These are phyloP conservation scores for Dictyostelium intermedium DNA, from an alignment of 78 protist species.

Conservation along the genomic window DNA sequence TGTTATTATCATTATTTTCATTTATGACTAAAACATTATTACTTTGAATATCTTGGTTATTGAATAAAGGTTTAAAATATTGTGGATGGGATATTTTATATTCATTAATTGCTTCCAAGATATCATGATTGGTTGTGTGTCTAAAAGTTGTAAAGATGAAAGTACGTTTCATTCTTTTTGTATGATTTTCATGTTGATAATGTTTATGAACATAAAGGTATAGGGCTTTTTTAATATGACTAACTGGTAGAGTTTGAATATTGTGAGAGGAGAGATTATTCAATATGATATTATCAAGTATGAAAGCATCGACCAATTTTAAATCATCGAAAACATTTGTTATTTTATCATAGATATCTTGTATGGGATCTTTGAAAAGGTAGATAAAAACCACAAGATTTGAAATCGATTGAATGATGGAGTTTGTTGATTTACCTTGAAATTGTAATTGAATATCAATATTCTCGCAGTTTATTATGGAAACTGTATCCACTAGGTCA, in stretches of 20 bases:
- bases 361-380: not conserved
- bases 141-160: not conserved
- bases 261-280: not conserved
- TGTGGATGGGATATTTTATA: not conserved
- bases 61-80: not conserved
- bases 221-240: not conserved
- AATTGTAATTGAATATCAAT: not conserved
- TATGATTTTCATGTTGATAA: not conserved
- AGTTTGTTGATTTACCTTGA: not conserved
- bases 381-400: not conserved
- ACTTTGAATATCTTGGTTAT: not conserved
- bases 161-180: not conserved
- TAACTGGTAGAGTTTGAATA: not conserved
- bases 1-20: not conserved
- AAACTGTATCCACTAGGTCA: not conserved
- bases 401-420: not conserved
- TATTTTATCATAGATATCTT: not conserved
- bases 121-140: not conserved
- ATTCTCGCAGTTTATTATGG: not conserved
- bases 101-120: not conserved
- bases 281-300: not conserved
- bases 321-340: not conserved
- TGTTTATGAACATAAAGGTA: not conserved
- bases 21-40: not conserved
- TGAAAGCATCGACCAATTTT: not conserved